Conservation (phyloP, 2,329 filamentous ascomycete species). For the Hymenoscyphus fraxineus region DNA sequence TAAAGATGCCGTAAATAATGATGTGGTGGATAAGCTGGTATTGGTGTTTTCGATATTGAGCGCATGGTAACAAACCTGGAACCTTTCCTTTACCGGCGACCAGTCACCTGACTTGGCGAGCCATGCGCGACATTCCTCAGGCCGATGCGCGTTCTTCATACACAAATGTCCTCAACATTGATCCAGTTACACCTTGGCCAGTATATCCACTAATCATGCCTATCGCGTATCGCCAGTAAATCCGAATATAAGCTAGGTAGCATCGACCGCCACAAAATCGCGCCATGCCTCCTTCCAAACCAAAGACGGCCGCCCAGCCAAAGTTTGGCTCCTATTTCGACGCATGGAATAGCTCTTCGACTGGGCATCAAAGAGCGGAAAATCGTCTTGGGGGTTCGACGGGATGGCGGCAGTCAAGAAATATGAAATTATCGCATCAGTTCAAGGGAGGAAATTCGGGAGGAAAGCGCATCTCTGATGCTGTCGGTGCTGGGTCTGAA, state of each 20-base stretch:
- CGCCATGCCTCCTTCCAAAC: constrained; percentile 4
- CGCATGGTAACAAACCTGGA: too few relatives aligned
- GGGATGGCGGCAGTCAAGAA: constrained; percentile 69
- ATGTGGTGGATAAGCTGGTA: too few relatives aligned
- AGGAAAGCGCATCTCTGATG: constrained; percentile 59
- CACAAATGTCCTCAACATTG: background rate
- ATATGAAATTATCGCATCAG: constrained; percentile 66
- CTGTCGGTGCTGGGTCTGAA: constrained; percentile 60
- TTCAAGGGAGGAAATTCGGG: constrained; percentile 57
- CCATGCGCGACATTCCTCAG: background rate
- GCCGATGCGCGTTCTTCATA: background rate
- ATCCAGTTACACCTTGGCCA: background rate
- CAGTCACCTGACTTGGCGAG: background rate
- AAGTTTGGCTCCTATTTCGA: constrained; percentile 51
- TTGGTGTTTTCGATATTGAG: too few relatives aligned
- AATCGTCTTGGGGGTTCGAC: constrained; percentile 57
- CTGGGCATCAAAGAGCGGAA: constrained; percentile 76
- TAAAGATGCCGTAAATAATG: too few relatives aligned
- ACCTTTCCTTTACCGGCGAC: too few relatives aligned
- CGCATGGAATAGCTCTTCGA: constrained; percentile 69
- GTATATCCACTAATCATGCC: background rate
- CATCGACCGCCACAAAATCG: background rate
- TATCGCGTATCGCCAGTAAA: background rate
- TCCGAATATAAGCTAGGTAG: background rate
- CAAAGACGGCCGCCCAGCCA: constrained; percentile 35